Base-by-base conservation (phyloP, 495 filamentous ascomycete genomes). In the Xylaria telfairii region DNA sequence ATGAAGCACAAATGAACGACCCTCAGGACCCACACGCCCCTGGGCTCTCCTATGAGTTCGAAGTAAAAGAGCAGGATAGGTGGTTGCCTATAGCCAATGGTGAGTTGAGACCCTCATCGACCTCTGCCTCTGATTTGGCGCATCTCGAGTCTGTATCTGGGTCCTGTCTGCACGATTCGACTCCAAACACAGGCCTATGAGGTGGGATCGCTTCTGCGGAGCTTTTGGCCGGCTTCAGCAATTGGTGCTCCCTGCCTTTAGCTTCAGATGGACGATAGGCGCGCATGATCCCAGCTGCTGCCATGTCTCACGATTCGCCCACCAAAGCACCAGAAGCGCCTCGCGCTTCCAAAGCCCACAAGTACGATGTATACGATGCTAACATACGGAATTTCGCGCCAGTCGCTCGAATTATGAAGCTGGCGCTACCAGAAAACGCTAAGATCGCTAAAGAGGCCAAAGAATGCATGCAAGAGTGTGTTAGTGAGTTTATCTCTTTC, bases 51-150 rank as follows among this genome's bases (percentile, higher is more conserved):
- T 94, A 92, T 86, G 96, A 98, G 84, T 97, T 98, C 82, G 96
- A 99, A 85, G 96, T 99, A 83, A 99, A 99, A 87, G 96, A 99
- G 83, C 96, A 99, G 83, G 96, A 99, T 85, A 87, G 96, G 87
- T 99, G 96, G 96, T 91, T 99, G 82, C 96, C 96, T 83, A 99
- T 99, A 90, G 96, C 96, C 85, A 99, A 99, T 95, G 96, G 96
- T 99, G 90, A 89, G 92, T 77, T 77, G 72, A 77, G 76, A 77
- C 73, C 75, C 75, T 78, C 82, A 81, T 78, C 46, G 68, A 5
- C 68, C 60, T 70, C 77, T 76, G 70, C 77, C 75, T 80, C 75
- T 80, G 76, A 74, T 77, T 80, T 84, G 79, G 74, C 76, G 77
- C 82, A 82, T 81, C 80, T 81, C 83, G 79, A 86, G 84, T 85